Percentiles rank a stretch among this genome's conserved stretches.
Evolutionary conservation across 2,329 filamentous ascomycete genomes (phyloP).

Genomic region (Tothia fuscella): DNA sequence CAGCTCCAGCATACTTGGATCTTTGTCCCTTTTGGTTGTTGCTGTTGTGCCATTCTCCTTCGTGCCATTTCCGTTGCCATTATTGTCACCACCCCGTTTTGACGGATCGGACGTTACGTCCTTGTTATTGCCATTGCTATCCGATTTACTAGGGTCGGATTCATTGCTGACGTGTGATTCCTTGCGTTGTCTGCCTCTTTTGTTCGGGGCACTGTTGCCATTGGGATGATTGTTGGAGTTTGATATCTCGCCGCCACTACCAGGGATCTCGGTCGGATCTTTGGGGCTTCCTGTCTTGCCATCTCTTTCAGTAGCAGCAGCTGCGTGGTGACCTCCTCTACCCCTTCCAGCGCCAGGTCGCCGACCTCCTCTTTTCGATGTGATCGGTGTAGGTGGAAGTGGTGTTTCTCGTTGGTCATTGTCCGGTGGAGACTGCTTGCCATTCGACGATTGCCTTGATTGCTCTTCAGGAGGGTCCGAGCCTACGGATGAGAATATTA

Average conservation of each 20-base stretch:
- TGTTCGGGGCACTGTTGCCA: background rate
- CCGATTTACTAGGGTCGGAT: background rate
- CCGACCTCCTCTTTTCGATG: slow-evolving; percentile 6
- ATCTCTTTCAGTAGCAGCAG: too few relatives aligned
- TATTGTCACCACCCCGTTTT: background rate
- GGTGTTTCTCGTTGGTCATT: background rate
- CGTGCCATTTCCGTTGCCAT: too few relatives aligned
- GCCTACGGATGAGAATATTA: background rate
- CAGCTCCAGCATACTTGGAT: slow-evolving; percentile 9
- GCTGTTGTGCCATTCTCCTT: background rate
- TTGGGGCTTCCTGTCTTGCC: too few relatives aligned
- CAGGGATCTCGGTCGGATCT: background rate
- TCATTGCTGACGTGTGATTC: background rate
- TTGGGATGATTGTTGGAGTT: background rate
- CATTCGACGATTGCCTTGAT: background rate
- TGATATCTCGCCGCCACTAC: background rate
- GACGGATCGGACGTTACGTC: slow-evolving; percentile 4
- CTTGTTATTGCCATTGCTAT: background rate
- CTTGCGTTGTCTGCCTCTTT: background rate
- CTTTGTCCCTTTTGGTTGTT: slow-evolving; percentile 1
- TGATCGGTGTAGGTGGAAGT: background rate
- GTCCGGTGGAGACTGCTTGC: background rate
- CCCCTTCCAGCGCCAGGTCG: slow-evolving; percentile 4
- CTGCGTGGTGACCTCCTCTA: slow-evolving; percentile 2
- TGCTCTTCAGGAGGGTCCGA: slow-evolving; percentile 1